Conservation (phyloP, 106 monocot genomes). For the Agapanthus africanus region DNA sequence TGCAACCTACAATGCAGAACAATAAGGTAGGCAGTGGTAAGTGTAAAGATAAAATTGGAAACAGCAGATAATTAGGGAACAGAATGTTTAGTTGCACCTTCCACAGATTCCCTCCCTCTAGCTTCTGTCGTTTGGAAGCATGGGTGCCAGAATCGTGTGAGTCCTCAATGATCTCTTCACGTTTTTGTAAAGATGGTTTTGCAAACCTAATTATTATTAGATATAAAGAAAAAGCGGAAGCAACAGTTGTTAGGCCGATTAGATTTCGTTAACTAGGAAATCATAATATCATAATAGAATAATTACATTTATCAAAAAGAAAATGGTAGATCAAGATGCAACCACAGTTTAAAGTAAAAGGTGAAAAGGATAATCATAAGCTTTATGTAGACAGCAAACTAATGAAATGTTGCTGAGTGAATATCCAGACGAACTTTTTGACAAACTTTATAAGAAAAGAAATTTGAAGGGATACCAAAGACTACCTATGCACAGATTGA, state of each 20-base stretch:
- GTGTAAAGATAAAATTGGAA: neutral
- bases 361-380: neutral
- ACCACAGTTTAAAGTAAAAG: neutral
- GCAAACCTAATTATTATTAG: conserved; percentile 27
- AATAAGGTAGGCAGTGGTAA: neutral
- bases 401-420: neutral
- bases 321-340: neutral
- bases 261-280: neutral
- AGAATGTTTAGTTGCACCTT: conserved; percentile 54
- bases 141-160: conserved; percentile 33
- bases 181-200: conserved; percentile 24
- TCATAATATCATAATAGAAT: neutral
- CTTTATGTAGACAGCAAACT: neutral
- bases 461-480: neutral
- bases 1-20: conserved; percentile 24
- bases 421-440: neutral
- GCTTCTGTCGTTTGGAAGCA: conserved; percentile 79
- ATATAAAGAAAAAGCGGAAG: neutral
- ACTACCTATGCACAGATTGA: conserved; percentile 11
- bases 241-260: neutral
- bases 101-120: conserved; percentile 50
- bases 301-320: neutral
- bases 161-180: conserved; percentile 20
- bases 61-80: neutral
- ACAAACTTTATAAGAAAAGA: neutral